Evolutionary conservation across 352 stramenopile genomes (phyloP), one percentile per base, ranked within the genome.

Genomic region (Phytophthora vignae): DNA sequence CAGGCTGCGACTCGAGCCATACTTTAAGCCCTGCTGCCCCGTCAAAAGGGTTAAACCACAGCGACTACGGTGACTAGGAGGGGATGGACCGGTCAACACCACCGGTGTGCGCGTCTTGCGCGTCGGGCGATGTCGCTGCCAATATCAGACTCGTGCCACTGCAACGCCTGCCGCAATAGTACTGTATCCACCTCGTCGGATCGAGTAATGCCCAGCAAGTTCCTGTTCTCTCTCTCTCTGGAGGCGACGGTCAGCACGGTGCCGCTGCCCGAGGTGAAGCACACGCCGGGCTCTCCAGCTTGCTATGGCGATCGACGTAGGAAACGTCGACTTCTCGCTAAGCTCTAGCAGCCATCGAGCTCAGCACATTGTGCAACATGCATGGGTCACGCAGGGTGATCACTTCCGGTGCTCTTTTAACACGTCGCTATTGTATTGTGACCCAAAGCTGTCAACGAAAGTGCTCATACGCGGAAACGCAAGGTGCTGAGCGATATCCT

Each of bases 401-500:
- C 38, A n/a, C 14, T 4, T 44, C 9, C 38, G 9, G 42, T n/a
- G 53, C 54, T 48, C 15, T 53, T 19, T 38, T 25, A 21, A 44
- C 38, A 12, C 38, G 38, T n/a, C 12, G 2, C 15, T n/a, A n/a
- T n/a, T n/a, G n/a, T 44, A 12, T 27, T 49, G 42, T 63, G 36
- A 69, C 52, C 48, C 31, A 69, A 73, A 64, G 38, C 10, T 64
- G 60, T 73, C 50, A 55, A 64, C 42, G 66, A 55, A 64, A 42
- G 54, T 56, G 46, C 64, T 71, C 64, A 60, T 61, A 67, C 56
- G 36, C 17, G 25, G 64, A 67, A 60, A 65, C 56, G 55, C 64
- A 71, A 71, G 46, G 17, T 67, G 60, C 60, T 60, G 49, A 53
- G 60, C 46, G 33, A 29, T 46, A 56, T 65, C 44, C 49, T 42